Conservation (phyloP, 2,329 filamentous ascomycete species). For the Ophiostoma sp. region DNA sequence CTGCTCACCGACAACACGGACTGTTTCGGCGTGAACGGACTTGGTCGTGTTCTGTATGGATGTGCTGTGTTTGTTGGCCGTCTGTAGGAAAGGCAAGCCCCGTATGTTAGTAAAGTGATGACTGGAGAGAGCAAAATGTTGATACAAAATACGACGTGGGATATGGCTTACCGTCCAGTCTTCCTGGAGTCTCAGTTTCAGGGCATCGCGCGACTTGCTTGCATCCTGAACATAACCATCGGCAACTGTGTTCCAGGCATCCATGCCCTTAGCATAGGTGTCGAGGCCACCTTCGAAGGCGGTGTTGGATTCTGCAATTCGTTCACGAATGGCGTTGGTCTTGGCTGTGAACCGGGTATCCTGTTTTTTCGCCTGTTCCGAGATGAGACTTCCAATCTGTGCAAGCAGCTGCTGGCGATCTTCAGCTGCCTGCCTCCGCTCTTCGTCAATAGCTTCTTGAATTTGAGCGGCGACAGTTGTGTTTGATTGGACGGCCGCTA, state of each 20-base stretch:
- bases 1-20: constrained; percentile 86
- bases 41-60: constrained; percentile 81
- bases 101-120: constrained; percentile 19
- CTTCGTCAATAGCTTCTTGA: constrained; percentile 70
- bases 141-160: neutral
- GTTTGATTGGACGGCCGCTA: constrained; percentile 67
- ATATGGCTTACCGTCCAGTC: constrained; percentile 74
- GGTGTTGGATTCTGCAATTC: constrained; percentile 64
- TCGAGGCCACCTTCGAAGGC: constrained; percentile 65
- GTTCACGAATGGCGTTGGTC: constrained; percentile 62
- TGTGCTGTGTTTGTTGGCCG: constrained; percentile 75
- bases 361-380: constrained; percentile 70
- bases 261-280: constrained; percentile 70
- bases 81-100: constrained; percentile 44
- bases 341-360: constrained; percentile 67
- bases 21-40: constrained; percentile 85
- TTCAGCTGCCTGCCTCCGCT: constrained; percentile 68
- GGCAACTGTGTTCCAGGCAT: constrained; percentile 70
- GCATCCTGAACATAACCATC: constrained; percentile 69
- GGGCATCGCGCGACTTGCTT: constrained; percentile 68
- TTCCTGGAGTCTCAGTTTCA: constrained; percentile 80
- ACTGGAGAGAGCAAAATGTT: neutral
- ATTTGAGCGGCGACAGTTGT: constrained; percentile 65
- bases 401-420: constrained; percentile 73
- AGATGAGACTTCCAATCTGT: constrained; percentile 77